These are phyloP conservation scores for Clonostachys solani DNA, from an alignment of 2,329 filamentous ascomycete species.

Conservation along the genomic window DNA sequence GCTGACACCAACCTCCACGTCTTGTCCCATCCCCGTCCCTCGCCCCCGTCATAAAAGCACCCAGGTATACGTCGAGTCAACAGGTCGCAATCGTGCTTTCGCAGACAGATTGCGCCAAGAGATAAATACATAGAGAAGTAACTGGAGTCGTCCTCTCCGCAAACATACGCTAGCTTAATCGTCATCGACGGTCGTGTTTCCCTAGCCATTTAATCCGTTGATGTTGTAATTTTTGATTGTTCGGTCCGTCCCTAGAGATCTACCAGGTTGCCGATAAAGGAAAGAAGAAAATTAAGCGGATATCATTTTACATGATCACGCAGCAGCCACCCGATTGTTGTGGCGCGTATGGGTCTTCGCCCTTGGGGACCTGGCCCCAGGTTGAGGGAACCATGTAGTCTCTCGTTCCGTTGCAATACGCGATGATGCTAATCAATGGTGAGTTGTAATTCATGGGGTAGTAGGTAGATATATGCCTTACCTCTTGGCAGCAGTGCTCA, in stretches of 20 bases:
- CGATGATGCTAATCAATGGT: slow-evolving; percentile 69
- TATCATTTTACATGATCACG: slow-evolving; percentile 72
- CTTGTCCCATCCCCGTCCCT: no score
- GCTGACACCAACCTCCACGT: neutral
- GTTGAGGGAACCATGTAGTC: slow-evolving; percentile 99
- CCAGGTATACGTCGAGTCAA: neutral
- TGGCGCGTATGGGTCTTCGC: slow-evolving; percentile 97
- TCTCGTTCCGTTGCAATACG: slow-evolving; percentile 95
- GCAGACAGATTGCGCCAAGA: neutral
- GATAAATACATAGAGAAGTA: slow-evolving; percentile 1
- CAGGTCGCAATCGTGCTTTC: neutral
- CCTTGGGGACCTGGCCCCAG: slow-evolving; percentile 91
- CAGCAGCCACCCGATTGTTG: slow-evolving; percentile 93
- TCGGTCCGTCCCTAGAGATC: neutral
- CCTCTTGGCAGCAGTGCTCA: slow-evolving; percentile 89
- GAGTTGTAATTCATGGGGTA: neutral
- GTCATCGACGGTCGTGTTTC: slow-evolving; percentile 6
- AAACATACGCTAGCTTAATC: slow-evolving; percentile 5
- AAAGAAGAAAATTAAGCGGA: slow-evolving; percentile 1
- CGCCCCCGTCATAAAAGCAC: neutral
- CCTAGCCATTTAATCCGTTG: neutral
- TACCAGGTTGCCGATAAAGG: neutral
- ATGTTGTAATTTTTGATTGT: slow-evolving; percentile 1
- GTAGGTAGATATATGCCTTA: slow-evolving; percentile 34
- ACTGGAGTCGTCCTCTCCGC: neutral